Evolutionary conservation across 2,329 filamentous ascomycete species (phyloP), one percentile per base, ranked within the genome.

Genomic region (Geosmithia putterillii): DNA sequence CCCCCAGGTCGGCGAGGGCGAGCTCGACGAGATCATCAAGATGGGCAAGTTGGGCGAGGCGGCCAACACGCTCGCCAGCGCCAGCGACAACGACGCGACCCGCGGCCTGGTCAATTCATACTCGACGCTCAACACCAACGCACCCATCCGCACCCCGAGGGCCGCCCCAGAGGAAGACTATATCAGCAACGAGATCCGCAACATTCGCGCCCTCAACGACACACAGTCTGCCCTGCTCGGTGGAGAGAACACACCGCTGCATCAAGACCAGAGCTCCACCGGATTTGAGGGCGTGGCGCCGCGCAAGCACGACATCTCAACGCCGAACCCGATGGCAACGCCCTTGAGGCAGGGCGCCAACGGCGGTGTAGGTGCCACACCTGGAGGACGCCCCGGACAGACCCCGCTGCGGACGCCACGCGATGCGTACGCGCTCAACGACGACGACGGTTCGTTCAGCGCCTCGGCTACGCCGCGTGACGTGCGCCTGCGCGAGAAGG

Each of bases 21-120:
- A 98, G 63, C 70, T 98, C 46, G 92, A 98, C 57, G 89, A 95
- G 51, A 96, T 98, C 55, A 87, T 98, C 50, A 98, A 98, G 69
- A 94, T 96, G 88, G 90, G 92, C 38, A 85, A 94, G 75, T 78
- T 88, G 47, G 92, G 90, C 34, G 88, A 95, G 56, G 81, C 83
- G 42, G 92, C 92, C 38, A 88, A 81, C 54, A 68, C 73, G 48
- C 70, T 85, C 58, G 86, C 86, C 4, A 76, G 77, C 38, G 79
- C 80, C 43, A 84, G 85, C 58, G 87, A 95, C 46, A 94, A 89
- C 50, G 79, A 87, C 56, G 79, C 86, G 42, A 94, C 89, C 1
- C 79, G 84, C 50, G 88, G 89, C 4, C 70, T 98, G 39, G 76
- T 96, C 45, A 87, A 86, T 50, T 86, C 88, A 52, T 98, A 98